A percentile compares a stretch with the other conserved stretches of the same genome.
These are phyloP conservation scores for Dioszegia crocea DNA, from an alignment of 768 basidiomycete genomes.

Conservation along the genomic window DNA sequence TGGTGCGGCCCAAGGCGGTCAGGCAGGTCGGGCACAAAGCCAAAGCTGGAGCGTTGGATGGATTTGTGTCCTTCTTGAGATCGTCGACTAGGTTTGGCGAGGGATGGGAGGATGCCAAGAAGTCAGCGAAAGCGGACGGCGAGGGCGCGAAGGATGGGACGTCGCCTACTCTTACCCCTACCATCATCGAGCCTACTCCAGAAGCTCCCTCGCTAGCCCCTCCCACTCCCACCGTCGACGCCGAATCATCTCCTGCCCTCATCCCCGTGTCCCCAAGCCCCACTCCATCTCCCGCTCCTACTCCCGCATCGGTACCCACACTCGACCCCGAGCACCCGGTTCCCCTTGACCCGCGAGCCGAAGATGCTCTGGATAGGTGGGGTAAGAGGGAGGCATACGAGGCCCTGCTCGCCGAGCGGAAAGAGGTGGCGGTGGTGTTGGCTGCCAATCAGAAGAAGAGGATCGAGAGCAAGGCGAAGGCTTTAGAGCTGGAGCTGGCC, in stretches of 20 bases:
- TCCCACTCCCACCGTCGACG: not conserved
- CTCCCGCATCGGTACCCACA: not conserved
- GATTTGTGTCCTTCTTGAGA: slow-evolving; percentile 1
- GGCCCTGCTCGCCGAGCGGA: slow-evolving; percentile 9
- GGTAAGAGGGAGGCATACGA: slow-evolving; percentile 18
- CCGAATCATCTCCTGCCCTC: not conserved
- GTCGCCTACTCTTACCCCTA: not conserved
- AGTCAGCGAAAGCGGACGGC: not conserved
- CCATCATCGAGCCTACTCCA: no score
- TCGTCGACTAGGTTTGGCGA: slow-evolving; percentile 1
- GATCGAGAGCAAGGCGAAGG: slow-evolving; percentile 2
- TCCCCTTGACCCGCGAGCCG: slow-evolving; percentile 8
- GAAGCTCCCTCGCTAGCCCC: not conserved
- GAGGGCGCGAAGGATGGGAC: not conserved
- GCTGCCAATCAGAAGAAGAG: slow-evolving; percentile 14
- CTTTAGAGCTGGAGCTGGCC: not conserved
- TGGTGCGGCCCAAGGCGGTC: not conserved
- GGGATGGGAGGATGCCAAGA: slow-evolving; percentile 1
- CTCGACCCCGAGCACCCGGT: slow-evolving; percentile 10
- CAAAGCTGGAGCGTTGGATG: slow-evolving; percentile 4
- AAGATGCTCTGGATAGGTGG: slow-evolving; percentile 16
- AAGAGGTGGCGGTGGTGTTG: slow-evolving; percentile 8
- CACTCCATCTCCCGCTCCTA: no score
- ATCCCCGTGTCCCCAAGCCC: no score
- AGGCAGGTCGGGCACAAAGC: slow-evolving; percentile 1